Evolutionary conservation across 164 flowering plant genomes (phyloP).

Genomic region (Hamamelis virginiana): DNA sequence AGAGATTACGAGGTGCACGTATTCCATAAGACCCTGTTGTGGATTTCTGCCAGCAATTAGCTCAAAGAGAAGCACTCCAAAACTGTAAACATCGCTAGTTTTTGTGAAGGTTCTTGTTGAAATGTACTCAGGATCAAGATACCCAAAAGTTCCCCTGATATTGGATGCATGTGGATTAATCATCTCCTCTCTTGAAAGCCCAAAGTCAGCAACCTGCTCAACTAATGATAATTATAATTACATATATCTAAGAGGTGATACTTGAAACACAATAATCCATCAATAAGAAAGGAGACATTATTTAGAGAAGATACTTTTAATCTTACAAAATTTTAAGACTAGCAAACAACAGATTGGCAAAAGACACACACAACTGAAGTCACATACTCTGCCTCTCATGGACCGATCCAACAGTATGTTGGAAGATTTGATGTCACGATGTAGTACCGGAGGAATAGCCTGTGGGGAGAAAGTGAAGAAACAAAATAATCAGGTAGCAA

Average conservation of each 20-base stretch:
- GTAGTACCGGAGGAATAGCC: conserved; percentile 75
- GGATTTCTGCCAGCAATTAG: conserved; percentile 67
- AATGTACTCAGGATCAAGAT: conserved; percentile 74
- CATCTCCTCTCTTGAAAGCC: conserved; percentile 70
- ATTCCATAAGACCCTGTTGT: conserved; percentile 69
- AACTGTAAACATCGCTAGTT: conserved; percentile 74
- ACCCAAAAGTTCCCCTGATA: conserved; percentile 64
- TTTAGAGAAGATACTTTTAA: too few relatives aligned
- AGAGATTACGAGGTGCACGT: conserved; percentile 66
- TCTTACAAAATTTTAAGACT: neutral
- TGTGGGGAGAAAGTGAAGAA: conserved; percentile 19
- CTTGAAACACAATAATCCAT: neutral
- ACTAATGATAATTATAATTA: neutral
- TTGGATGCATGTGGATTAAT: conserved; percentile 41
- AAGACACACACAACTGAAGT: neutral
- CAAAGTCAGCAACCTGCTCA: conserved; percentile 72
- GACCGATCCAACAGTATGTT: conserved; percentile 71
- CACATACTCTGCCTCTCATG: conserved; percentile 73
- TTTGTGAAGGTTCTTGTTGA: conserved; percentile 64
- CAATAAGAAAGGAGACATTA: neutral
- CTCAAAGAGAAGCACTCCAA: conserved; percentile 69
- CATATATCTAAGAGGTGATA: too few relatives aligned
- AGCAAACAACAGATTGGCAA: neutral
- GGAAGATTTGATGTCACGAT: conserved; percentile 71
- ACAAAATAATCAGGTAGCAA: neutral